Conservation (phyloP, 1,284 basidiomycete genomes). For the Entoloma clypeatum region DNA sequence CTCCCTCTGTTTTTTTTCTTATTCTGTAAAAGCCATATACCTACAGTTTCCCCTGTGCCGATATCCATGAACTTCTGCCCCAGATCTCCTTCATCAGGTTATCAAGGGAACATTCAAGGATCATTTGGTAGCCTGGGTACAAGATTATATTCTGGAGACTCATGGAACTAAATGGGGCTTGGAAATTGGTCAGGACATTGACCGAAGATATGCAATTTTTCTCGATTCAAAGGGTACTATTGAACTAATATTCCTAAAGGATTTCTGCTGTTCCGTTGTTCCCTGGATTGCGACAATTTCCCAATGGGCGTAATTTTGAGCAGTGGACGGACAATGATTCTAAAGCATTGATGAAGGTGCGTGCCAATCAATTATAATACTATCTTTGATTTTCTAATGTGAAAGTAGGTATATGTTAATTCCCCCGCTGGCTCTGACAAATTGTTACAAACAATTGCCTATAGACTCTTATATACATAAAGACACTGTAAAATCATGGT, state of each 20-base stretch:
- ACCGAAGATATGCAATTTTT: conserved; percentile 16
- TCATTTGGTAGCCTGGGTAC: conserved; percentile 30
- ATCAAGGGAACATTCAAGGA: conserved; percentile 37
- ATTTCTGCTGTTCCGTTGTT: conserved; percentile 21
- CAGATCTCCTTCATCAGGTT: conserved; percentile 36
- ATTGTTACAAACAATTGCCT: no score
- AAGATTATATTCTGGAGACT: conserved; percentile 9
- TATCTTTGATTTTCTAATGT: no score
- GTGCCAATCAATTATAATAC: no score
- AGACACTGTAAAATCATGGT: no score
- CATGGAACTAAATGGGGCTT: neutral
- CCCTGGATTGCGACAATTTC: conserved; percentile 15
- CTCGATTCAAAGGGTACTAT: no score
- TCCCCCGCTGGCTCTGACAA: no score
- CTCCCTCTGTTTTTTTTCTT: neutral
- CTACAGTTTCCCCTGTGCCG: conserved; percentile 27
- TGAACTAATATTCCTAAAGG: no score
- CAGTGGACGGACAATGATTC: conserved; percentile 34
- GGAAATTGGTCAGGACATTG: conserved; percentile 24
- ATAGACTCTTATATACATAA: no score
- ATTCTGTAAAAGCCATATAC: conserved; percentile 32
- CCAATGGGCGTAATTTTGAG: conserved; percentile 12
- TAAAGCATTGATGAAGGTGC: no score
- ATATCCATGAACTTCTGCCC: conserved; percentile 33
- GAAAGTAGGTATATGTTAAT: no score